phyloP scores from a whole-genome alignment of 176 grass and related monocot species.

The Neostapfia colusana region DNA sequence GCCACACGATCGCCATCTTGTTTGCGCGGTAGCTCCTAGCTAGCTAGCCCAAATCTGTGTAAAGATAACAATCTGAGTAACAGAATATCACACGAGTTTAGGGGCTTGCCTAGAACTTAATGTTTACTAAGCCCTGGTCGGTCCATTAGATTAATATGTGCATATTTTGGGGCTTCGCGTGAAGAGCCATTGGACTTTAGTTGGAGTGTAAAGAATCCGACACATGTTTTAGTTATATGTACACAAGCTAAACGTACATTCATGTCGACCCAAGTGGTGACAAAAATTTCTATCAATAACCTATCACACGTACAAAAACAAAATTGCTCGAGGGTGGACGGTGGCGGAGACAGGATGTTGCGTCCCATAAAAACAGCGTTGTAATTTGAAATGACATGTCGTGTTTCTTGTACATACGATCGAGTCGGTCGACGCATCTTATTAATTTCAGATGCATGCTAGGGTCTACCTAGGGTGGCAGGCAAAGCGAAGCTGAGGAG shows the following conservation, averaged over 20 bases:
- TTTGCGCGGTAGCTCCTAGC: background rate
- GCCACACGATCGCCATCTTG: background rate
- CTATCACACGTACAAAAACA: background rate
- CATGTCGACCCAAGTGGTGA: background rate
- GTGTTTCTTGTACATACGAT: too few relatives aligned
- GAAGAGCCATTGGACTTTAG: background rate
- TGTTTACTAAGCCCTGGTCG: slow-evolving; percentile 17
- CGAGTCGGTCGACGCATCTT: too few relatives aligned
- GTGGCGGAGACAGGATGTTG: too few relatives aligned
- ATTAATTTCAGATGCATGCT: too few relatives aligned
- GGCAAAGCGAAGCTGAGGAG: too few relatives aligned
- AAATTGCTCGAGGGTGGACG: too few relatives aligned
- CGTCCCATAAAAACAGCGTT: background rate
- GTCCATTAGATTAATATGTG: background rate
- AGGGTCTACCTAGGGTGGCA: too few relatives aligned
- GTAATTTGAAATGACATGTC: too few relatives aligned
- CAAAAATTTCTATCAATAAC: background rate
- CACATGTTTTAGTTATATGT: background rate
- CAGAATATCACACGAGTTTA: background rate
- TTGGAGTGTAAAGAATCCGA: background rate
- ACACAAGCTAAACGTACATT: background rate
- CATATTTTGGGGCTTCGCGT: background rate
- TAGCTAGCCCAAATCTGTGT: too few relatives aligned
- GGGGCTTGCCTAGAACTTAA: background rate
- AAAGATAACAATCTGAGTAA: background rate